A percentile compares a stretch with the other conserved stretches of the same genome.
Conservation (phyloP, 305 asterid genomes). For the Galium porrigens region DNA sequence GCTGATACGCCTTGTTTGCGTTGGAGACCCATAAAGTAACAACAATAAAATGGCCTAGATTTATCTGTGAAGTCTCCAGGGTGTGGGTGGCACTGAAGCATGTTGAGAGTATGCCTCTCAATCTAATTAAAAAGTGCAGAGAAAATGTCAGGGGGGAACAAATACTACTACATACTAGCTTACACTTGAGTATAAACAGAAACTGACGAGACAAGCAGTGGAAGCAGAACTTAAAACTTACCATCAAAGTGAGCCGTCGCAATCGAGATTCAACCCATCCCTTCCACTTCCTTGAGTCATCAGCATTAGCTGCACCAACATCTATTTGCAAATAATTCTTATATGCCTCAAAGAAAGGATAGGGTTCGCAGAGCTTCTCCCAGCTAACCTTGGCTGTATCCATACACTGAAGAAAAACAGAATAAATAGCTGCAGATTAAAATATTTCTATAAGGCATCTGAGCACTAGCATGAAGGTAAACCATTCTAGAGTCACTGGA, state of each 20-base stretch:
- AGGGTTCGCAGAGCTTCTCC: conserved; percentile 18
- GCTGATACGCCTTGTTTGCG: conserved; percentile 17
- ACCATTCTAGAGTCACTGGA: background rate
- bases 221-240: background rate
- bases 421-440: background rate
- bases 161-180: background rate
- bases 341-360: conserved; percentile 22
- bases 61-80: conserved; percentile 16
- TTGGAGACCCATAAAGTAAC: conserved; percentile 25
- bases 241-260: conserved; percentile 21
- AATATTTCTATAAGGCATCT: background rate
- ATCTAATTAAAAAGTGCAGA: conserved; percentile 9
- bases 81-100: conserved; percentile 29
- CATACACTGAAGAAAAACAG: conserved; percentile 15
- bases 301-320: conserved; percentile 18
- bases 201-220: background rate
- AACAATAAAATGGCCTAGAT: conserved; percentile 14
- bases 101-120: conserved; percentile 19
- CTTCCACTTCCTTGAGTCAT: conserved; percentile 22
- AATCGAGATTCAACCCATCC: conserved; percentile 26
- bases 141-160: conserved; percentile 4
- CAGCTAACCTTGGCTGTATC: conserved; percentile 18
- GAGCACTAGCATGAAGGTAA: background rate
- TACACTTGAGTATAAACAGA: background rate
- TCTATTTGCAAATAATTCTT: conserved; percentile 26